Evolutionary conservation across 1,139 yeast species (phyloP).

Genomic region (Magnusiomyces sp.): DNA sequence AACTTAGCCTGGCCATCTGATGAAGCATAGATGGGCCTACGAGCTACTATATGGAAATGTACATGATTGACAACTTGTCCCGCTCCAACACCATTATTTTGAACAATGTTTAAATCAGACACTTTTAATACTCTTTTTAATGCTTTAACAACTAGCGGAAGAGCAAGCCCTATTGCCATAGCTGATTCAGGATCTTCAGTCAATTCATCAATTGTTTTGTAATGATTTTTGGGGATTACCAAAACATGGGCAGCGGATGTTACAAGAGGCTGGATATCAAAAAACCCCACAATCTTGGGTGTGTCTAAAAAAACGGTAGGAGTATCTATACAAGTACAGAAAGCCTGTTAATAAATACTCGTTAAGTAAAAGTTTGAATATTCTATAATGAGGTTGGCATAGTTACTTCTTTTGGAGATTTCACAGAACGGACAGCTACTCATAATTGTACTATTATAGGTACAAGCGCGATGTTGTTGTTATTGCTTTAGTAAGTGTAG

Average conservation of each 20-base stretch:
- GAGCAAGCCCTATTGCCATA: constrained; percentile 66
- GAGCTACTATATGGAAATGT: constrained; percentile 57
- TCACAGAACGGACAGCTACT: constrained; percentile 23
- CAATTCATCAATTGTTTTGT: constrained; percentile 67
- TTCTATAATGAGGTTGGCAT: neutral
- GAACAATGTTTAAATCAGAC: constrained; percentile 70
- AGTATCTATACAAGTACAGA: neutral
- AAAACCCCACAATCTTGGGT: constrained; percentile 40
- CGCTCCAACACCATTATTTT: constrained; percentile 80
- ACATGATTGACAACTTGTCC: constrained; percentile 87
- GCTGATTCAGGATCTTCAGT: constrained; percentile 63
- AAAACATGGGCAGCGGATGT: constrained; percentile 59
- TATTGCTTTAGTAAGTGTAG: too few species aligned
- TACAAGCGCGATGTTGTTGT: too few species aligned
- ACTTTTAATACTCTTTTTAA: constrained; percentile 29
- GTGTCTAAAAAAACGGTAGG: constrained; percentile 22
- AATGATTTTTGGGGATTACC: constrained; percentile 75
- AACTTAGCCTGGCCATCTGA: neutral
- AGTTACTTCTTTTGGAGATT: constrained; percentile 13
- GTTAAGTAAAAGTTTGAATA: neutral
- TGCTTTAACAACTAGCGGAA: constrained; percentile 47
- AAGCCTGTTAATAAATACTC: too few species aligned
- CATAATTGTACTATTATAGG: too few species aligned
- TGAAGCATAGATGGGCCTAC: constrained; percentile 11
- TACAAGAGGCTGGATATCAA: constrained; percentile 68